Base-by-base conservation (phyloP, 2,329 filamentous ascomycete species). In the Neonectria faginata region DNA sequence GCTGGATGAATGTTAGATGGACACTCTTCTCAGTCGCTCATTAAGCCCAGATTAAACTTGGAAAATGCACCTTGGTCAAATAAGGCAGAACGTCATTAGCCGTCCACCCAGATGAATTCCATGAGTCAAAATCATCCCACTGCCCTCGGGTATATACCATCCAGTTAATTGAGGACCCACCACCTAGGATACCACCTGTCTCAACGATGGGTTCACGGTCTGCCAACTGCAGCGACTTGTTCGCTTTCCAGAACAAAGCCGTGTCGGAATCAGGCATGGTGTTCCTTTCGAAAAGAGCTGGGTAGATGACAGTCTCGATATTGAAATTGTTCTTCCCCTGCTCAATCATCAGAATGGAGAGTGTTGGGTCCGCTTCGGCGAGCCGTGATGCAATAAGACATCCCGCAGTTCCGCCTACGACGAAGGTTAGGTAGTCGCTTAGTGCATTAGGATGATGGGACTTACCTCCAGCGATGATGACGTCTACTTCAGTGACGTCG, bases 131-230 rank as follows among this genome's bases (percentile, higher is more conserved):
- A 22, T 80, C 78, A 0, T 69, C 64, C 1, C 70, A 64, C 29
- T 79, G 77, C 2, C 73, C 74, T 36, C 76, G 71, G 1, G 70
- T 76, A 57, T 78, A 78, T 55, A 75, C 75, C 73, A 77, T 73
- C 44, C 74, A 70, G 44, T 78, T 78, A 58, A 77, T 75, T 0
- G 75, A 73, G 0, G 76, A 78, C 0, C 76, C 76, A 2, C 76
- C 76, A 2, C 76, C 76, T 0, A 78, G 62, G 0, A 71, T 70
- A 6, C 75, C 71, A 8, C 76, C 76, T 0, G 67, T 67, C 0
- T 73, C 70, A 4, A 78, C 70, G 2, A 72, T 64, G 10, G 70
- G 54, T 50, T 72, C 68, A 0, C 74, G 70, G 2, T 70, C 68
- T 1, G 57, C 72, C 6, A 77, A 39, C 1, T 70, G 65, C 33